Evolutionary conservation across 2,329 filamentous ascomycete species (phyloP).

Genomic region (Aspergillus fischeri): DNA sequence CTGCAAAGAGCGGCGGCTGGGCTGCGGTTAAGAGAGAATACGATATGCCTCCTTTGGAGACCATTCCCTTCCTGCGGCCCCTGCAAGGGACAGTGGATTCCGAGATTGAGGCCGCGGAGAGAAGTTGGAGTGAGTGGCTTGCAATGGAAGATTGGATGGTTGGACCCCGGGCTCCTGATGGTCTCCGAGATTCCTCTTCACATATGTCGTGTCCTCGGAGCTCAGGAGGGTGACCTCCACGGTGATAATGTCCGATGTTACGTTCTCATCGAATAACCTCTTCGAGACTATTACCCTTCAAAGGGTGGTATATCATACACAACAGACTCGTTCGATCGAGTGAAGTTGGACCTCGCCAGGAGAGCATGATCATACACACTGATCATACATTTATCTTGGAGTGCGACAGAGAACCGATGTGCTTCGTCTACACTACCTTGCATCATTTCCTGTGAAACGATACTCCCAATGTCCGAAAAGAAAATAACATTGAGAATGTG

Average conservation of each 20-base stretch:
- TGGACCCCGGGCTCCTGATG: slow-evolving; percentile 68
- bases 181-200: slow-evolving; percentile 35
- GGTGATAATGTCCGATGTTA: neutral
- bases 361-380: slow-evolving; percentile 15
- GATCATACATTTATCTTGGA: neutral
- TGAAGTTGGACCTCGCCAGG: slow-evolving; percentile 8
- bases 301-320: neutral
- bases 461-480: neutral
- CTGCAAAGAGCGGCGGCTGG: slow-evolving; percentile 90
- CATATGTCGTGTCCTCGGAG: slow-evolving; percentile 31
- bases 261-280: slow-evolving; percentile 1
- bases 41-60: slow-evolving; percentile 79
- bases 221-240: slow-evolving; percentile 21
- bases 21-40: slow-evolving; percentile 83
- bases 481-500: neutral
- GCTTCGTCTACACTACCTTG: neutral
- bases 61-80: slow-evolving; percentile 79
- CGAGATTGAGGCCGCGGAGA: slow-evolving; percentile 79
- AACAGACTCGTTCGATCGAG: neutral
- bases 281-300: neutral
- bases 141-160: slow-evolving; percentile 99
- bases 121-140: slow-evolving; percentile 88
- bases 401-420: neutral
- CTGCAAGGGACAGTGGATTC: slow-evolving; percentile 70
- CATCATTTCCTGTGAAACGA: neutral